Conservation (phyloP, 768 basidiomycete species). For the Lyophyllum atratum region DNA sequence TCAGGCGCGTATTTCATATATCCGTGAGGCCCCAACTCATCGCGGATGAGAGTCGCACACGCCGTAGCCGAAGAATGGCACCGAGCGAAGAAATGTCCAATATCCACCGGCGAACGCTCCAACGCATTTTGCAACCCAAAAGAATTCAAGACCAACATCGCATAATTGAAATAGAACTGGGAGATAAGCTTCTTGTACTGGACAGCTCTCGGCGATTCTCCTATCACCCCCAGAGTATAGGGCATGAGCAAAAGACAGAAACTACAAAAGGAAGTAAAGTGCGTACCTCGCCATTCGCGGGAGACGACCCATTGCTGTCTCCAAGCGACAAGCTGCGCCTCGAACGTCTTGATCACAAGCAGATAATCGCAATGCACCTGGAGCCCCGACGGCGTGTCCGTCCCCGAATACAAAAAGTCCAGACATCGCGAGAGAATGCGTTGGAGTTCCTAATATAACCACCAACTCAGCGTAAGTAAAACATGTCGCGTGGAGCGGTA, state of each 20-base stretch:
- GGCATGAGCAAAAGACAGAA: neutral
- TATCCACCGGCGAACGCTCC: slow-evolving; percentile 70
- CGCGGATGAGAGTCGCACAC: slow-evolving; percentile 73
- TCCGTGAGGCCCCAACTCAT: slow-evolving; percentile 76
- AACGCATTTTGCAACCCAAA: slow-evolving; percentile 97
- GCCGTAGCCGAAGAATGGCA: slow-evolving; percentile 72
- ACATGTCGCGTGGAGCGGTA: no score
- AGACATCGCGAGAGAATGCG: slow-evolving; percentile 86
- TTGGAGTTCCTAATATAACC: slow-evolving; percentile 76
- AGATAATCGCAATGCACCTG: slow-evolving; percentile 85
- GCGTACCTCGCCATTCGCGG: slow-evolving; percentile 29
- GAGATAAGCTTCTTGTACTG: slow-evolving; percentile 56
- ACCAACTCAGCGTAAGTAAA: neutral
- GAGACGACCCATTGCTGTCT: slow-evolving; percentile 56
- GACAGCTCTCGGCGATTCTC: slow-evolving; percentile 19
- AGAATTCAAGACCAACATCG: slow-evolving; percentile 87
- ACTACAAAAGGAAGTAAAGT: neutral
- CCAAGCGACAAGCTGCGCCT: slow-evolving; percentile 68
- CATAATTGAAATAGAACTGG: slow-evolving; percentile 83
- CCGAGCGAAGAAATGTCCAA: slow-evolving; percentile 82
- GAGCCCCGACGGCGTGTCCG: slow-evolving; percentile 77
- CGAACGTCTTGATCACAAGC: slow-evolving; percentile 80
- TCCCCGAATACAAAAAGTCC: slow-evolving; percentile 88
- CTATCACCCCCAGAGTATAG: slow-evolving; percentile 21
- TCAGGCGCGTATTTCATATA: slow-evolving; percentile 86